These are phyloP conservation scores for Nowakowskiella sp. DNA, from an alignment of 192 early-diverging fungal genomes.

Conservation along the genomic window DNA sequence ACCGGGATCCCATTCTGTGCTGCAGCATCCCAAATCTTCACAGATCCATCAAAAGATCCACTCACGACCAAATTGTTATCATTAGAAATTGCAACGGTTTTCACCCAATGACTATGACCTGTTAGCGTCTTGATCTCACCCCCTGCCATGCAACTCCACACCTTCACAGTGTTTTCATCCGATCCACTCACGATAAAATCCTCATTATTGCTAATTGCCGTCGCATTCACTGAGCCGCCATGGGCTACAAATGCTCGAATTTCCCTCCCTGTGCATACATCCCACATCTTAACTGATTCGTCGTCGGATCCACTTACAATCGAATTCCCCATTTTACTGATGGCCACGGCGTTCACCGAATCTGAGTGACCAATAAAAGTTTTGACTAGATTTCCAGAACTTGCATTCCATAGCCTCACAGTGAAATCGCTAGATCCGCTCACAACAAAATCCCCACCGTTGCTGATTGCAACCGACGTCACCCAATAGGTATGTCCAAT, in stretches of 20 bases:
- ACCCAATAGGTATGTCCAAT: constrained; percentile 70
- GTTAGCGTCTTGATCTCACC: too few relatives aligned
- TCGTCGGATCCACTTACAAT: too few relatives aligned
- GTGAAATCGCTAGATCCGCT: constrained; percentile 72
- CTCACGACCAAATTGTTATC: constrained; percentile 61
- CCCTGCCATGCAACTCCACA: constrained; percentile 80
- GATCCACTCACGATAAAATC: constrained; percentile 72
- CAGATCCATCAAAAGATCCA: constrained; percentile 71
- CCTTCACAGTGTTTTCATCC: constrained; percentile 80
- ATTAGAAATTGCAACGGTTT: too few relatives aligned
- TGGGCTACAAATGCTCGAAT: too few relatives aligned
- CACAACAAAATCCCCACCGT: constrained; percentile 67
- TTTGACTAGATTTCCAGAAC: constrained; percentile 60
- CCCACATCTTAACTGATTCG: too few relatives aligned
- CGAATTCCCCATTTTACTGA: too few relatives aligned
- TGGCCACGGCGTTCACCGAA: too few relatives aligned
- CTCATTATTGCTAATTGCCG: too few relatives aligned
- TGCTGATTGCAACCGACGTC: constrained; percentile 75
- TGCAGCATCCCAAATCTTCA: constrained; percentile 72
- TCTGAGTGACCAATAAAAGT: too few relatives aligned
- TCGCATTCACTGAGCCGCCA: too few relatives aligned
- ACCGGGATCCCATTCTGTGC: constrained; percentile 64
- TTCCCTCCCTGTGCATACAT: too few relatives aligned
- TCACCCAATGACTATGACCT: too few relatives aligned
- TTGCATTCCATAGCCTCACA: constrained; percentile 72